Evolutionary conservation across 805 yeast species (phyloP).

Genomic region (Lipomyces mesembrius): DNA sequence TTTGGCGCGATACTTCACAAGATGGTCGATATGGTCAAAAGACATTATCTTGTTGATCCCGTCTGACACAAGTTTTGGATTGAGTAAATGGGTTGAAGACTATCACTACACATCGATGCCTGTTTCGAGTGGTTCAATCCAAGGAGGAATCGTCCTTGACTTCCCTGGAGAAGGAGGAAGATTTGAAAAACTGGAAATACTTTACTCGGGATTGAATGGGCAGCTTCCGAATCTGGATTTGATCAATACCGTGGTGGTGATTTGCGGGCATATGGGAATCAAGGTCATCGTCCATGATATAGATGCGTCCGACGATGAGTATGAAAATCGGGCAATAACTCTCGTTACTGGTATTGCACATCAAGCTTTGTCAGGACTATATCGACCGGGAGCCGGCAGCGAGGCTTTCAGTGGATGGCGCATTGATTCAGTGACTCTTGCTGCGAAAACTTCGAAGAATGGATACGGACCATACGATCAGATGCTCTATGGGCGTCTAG

Average conservation of each 20-base stretch:
- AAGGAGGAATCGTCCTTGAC: slow-evolving; percentile 85
- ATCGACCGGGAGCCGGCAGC: slow-evolving; percentile 61
- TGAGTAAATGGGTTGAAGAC: slow-evolving; percentile 90
- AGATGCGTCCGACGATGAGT: slow-evolving; percentile 51
- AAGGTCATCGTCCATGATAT: slow-evolving; percentile 62
- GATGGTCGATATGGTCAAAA: slow-evolving; percentile 95
- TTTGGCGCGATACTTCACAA: slow-evolving; percentile 75
- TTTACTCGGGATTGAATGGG: slow-evolving; percentile 90
- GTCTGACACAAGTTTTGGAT: slow-evolving; percentile 65
- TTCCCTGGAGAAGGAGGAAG: slow-evolving; percentile 68
- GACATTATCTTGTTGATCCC: slow-evolving; percentile 87
- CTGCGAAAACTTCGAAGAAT: slow-evolving; percentile 51
- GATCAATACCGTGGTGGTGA: slow-evolving; percentile 75
- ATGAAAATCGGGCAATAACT: slow-evolving; percentile 58
- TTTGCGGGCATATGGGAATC: slow-evolving; percentile 77
- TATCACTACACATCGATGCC: slow-evolving; percentile 74
- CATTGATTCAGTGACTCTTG: slow-evolving; percentile 83
- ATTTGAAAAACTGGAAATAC: slow-evolving; percentile 73
- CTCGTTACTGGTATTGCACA: slow-evolving; percentile 68
- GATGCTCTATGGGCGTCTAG: slow-evolving; percentile 87
- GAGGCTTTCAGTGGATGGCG: slow-evolving; percentile 97
- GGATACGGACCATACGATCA: slow-evolving; percentile 59
- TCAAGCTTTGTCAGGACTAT: slow-evolving; percentile 73
- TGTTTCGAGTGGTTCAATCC: slow-evolving; percentile 90
- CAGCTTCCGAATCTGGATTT: slow-evolving; percentile 93